A percentile compares a stretch with the other conserved stretches of the same genome.
Conservation (phyloP, 2,329 filamentous ascomycete genomes). For the Didymella sp. region DNA sequence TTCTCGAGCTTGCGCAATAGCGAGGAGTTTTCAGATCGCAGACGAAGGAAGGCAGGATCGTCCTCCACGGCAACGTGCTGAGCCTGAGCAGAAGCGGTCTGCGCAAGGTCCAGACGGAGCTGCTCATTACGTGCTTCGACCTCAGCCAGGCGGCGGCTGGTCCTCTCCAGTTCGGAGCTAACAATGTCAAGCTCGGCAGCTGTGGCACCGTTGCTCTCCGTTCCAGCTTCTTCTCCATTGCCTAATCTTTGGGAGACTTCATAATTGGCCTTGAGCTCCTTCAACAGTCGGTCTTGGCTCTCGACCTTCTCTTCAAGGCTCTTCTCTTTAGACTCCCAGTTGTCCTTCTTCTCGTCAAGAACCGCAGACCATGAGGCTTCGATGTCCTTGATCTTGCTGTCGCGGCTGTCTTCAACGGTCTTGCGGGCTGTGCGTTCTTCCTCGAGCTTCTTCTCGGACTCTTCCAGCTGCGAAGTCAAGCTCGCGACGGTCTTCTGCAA, state of each 20-base stretch:
- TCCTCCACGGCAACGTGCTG: slow-evolving; percentile 76
- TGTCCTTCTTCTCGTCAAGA: slow-evolving; percentile 90
- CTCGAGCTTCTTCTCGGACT: slow-evolving; percentile 80
- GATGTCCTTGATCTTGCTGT: slow-evolving; percentile 84
- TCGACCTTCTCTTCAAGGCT: slow-evolving; percentile 91
- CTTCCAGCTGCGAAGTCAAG: slow-evolving; percentile 81
- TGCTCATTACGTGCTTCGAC: slow-evolving; percentile 95
- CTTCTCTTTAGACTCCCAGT: slow-evolving; percentile 95
- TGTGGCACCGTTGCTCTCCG: slow-evolving; percentile 68
- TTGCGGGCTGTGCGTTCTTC: slow-evolving; percentile 75
- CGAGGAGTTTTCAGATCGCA: slow-evolving; percentile 92
- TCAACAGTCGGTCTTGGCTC: slow-evolving; percentile 88
- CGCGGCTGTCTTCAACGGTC: slow-evolving; percentile 77
- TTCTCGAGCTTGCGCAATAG: slow-evolving; percentile 88
- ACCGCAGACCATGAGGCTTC: slow-evolving; percentile 90
- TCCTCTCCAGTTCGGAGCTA: slow-evolving; percentile 87
- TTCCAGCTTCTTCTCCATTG: slow-evolving; percentile 70
- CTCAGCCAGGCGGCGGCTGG: slow-evolving; percentile 84
- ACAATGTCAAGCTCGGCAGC: slow-evolving; percentile 94
- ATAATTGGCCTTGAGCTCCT: slow-evolving; percentile 95
- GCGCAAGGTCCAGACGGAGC: slow-evolving; percentile 85
- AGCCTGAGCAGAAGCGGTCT: slow-evolving; percentile 75
- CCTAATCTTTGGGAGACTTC: slow-evolving; percentile 93
- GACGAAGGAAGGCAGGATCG: slow-evolving; percentile 84
- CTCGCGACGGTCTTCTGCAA: slow-evolving; percentile 79